phyloP scores from a whole-genome alignment of 2,329 filamentous ascomycete genomes.

The Diaporthe ampelina region DNA sequence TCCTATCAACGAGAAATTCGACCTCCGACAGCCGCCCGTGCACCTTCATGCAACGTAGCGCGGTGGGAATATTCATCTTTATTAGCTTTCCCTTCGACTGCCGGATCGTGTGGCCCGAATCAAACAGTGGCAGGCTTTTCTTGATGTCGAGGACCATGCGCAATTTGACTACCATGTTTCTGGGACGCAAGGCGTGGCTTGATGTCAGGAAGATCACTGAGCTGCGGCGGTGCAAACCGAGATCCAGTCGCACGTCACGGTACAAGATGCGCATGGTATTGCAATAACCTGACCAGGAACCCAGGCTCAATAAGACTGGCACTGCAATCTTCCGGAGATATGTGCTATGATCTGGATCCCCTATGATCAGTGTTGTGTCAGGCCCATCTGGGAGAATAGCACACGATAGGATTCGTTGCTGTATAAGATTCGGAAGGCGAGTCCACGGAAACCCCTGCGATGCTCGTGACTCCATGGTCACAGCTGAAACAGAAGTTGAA shows the following conservation, averaged over 20 bases:
- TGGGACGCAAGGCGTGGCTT: not conserved
- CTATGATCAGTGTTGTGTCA: slow-evolving; percentile 4
- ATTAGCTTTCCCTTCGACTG: slow-evolving; percentile 16
- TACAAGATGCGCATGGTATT: slow-evolving; percentile 31
- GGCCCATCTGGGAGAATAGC: slow-evolving; percentile 18
- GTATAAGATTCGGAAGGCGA: slow-evolving; percentile 16
- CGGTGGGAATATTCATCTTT: slow-evolving; percentile 35
- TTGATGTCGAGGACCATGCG: slow-evolving; percentile 24
- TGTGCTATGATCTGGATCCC: not conserved
- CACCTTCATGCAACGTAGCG: slow-evolving; percentile 32
- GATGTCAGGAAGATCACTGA: slow-evolving; percentile 37
- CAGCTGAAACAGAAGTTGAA: not conserved
- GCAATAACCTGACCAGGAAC: slow-evolving; percentile 23
- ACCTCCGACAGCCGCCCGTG: slow-evolving; percentile 20
- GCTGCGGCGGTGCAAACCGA: slow-evolving; percentile 6
- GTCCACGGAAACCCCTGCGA: not conserved
- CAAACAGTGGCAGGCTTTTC: slow-evolving; percentile 35
- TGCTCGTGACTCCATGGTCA: not conserved
- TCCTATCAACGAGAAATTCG: not conserved
- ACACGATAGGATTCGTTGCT: slow-evolving; percentile 22
- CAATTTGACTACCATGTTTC: slow-evolving; percentile 19
- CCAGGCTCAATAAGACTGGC: slow-evolving; percentile 35
- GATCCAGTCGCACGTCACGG: slow-evolving; percentile 2
- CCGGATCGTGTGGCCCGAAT: slow-evolving; percentile 8
- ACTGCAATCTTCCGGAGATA: slow-evolving; percentile 22